Evolutionary conservation across 257 asterid genomes (phyloP).

Genomic region (Handroanthus guayacan): DNA sequence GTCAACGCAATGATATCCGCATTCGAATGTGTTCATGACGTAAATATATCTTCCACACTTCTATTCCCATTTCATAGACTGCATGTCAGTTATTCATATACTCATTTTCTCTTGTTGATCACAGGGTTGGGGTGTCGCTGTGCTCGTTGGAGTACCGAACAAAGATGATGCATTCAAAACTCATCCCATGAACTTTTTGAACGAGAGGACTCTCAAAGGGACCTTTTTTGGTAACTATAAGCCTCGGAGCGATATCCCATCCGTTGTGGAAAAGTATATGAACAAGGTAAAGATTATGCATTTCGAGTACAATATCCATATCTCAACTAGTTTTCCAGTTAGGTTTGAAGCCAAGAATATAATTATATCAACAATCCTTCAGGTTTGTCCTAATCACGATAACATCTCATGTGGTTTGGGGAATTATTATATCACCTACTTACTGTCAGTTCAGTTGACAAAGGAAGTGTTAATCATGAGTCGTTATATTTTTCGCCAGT

Average conservation of each 20-base stretch:
- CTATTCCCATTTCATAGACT: not conserved
- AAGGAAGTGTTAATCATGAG: too few species aligned
- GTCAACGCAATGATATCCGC: constrained; percentile 87
- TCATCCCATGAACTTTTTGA: constrained; percentile 67
- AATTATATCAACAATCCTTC: too few species aligned
- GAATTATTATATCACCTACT: too few species aligned
- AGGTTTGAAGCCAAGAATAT: too few species aligned
- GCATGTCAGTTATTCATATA: not conserved
- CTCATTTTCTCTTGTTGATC: not conserved
- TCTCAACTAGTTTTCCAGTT: not conserved
- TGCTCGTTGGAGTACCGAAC: constrained; percentile 89
- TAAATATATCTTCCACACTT: constrained; percentile 32
- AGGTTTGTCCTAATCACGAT: too few species aligned
- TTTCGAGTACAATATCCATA: not conserved
- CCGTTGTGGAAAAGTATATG: constrained; percentile 77
- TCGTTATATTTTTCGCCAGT: too few species aligned
- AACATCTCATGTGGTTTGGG: too few species aligned
- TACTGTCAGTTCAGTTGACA: too few species aligned
- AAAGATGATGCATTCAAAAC: constrained; percentile 78
- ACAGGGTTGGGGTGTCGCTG: constrained; percentile 97
- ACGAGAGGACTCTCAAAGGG: constrained; percentile 88
- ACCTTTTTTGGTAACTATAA: constrained; percentile 89
- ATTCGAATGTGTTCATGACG: constrained; percentile 94
- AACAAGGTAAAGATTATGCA: constrained; percentile 52
- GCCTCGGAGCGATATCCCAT: constrained; percentile 76